phyloP scores from a whole-genome alignment of 139 green algal genomes.

The Asterochloris erici region DNA sequence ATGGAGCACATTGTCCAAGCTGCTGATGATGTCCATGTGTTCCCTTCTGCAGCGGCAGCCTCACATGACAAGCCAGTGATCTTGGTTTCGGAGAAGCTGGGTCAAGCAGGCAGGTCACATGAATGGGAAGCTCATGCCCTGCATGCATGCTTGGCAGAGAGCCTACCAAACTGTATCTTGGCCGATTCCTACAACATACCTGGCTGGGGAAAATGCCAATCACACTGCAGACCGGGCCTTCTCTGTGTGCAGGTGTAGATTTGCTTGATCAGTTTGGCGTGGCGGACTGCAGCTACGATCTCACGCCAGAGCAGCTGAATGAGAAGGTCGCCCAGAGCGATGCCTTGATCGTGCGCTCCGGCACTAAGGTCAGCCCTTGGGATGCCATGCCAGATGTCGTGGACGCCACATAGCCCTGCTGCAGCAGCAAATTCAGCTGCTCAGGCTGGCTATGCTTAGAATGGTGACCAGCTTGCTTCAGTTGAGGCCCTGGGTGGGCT shows the following conservation, averaged over 20 bases:
- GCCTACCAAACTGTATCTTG: background rate
- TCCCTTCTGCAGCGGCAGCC: slow-evolving; percentile 5
- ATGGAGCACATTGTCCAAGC: too few species aligned
- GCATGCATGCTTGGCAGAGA: background rate
- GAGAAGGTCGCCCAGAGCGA: slow-evolving; percentile 71
- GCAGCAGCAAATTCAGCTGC: background rate
- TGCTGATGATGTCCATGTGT: background rate
- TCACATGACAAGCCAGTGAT: slow-evolving; percentile 61
- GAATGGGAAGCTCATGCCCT: background rate
- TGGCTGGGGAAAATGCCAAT: background rate
- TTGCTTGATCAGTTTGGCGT: slow-evolving; percentile 72
- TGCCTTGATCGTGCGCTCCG: slow-evolving; percentile 89
- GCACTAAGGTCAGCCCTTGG: slow-evolving; percentile 66
- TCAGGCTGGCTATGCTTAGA: background rate
- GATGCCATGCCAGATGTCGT: too few species aligned
- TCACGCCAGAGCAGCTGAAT: slow-evolving; percentile 75
- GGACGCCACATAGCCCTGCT: too few species aligned
- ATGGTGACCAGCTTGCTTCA: too few species aligned
- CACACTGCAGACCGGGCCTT: background rate
- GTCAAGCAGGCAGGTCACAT: slow-evolving; percentile 49
- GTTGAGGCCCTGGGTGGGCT: background rate
- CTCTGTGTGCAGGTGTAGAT: slow-evolving; percentile 56
- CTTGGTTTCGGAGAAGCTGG: slow-evolving; percentile 93
- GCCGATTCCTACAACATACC: background rate
- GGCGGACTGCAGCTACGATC: slow-evolving; percentile 65